Percentiles rank a stretch among this genome's conserved stretches.
These are phyloP conservation scores for Serendipita sp. DNA, from an alignment of 1,284 basidiomycete species.

Conservation along the genomic window DNA sequence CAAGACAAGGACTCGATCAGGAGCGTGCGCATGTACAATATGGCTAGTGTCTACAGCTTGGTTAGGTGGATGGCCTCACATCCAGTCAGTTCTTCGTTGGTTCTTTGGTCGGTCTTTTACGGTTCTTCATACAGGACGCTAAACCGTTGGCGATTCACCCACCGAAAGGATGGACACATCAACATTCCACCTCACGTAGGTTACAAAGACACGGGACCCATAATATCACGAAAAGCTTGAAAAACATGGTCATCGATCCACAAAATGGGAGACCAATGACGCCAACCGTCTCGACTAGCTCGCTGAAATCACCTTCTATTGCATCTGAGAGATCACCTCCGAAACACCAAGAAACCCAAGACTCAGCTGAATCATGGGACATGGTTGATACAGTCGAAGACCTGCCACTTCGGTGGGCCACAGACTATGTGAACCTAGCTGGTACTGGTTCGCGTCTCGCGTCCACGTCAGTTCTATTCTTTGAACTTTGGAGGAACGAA, in stretches of 20 bases:
- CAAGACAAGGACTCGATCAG: conserved; percentile 38
- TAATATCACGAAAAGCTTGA: conserved; percentile 7
- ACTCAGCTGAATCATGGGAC: conserved; percentile 51
- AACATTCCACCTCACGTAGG: conserved; percentile 27
- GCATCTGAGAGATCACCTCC: conserved; percentile 2
- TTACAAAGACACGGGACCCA: neutral
- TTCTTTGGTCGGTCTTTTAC: conserved; percentile 1
- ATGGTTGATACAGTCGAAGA: conserved; percentile 41
- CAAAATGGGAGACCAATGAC: neutral
- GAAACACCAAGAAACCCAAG: conserved; percentile 15
- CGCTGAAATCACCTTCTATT: neutral
- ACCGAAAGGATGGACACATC: conserved; percentile 35
- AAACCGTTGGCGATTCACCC: conserved; percentile 45
- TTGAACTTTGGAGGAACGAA: conserved; percentile 40
- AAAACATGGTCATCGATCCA: conserved; percentile 10
- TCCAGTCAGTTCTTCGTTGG: conserved; percentile 30
- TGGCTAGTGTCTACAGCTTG: conserved; percentile 54
- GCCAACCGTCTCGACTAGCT: conserved; percentile 3
- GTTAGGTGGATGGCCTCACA: conserved; percentile 56
- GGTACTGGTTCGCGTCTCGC: conserved; percentile 46
- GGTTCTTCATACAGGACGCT: conserved; percentile 29
- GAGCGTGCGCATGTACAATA: conserved; percentile 62
- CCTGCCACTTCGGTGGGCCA: conserved; percentile 62
- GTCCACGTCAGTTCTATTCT: conserved; percentile 43
- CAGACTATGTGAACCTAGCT: conserved; percentile 63